These are phyloP conservation scores for Gossypium mustelinum DNA, from an alignment of 345 rosid species.

Conservation along the genomic window DNA sequence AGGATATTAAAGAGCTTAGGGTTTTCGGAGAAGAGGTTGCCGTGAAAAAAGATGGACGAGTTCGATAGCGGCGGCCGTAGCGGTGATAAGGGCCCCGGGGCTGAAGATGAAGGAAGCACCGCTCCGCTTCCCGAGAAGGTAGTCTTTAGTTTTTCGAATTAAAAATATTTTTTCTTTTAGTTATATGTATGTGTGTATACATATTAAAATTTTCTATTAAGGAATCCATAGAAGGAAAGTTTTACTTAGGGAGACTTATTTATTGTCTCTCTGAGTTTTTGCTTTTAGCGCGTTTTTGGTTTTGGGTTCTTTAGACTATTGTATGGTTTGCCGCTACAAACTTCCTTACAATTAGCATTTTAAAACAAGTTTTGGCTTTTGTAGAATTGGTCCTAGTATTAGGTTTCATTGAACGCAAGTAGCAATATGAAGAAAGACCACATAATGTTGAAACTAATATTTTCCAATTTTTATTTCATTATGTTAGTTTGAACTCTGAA, in stretches of 20 bases:
- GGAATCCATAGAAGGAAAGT: neutral
- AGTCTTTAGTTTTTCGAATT: neutral
- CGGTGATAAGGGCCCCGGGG: conserved; percentile 51
- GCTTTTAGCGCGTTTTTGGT: neutral
- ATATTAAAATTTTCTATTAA: neutral
- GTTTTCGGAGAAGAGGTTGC: conserved; percentile 31
- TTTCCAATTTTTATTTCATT: neutral
- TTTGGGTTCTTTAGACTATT: neutral
- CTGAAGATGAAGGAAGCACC: conserved; percentile 83
- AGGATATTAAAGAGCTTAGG: conserved; percentile 18
- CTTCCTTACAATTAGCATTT: neutral
- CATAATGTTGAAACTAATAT: neutral
- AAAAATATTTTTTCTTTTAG: neutral
- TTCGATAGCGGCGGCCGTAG: conserved; percentile 70
- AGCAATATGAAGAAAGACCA: neutral
- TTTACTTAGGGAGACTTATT: neutral
- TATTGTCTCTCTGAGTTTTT: neutral
- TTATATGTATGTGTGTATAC: neutral
- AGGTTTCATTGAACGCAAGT: neutral
- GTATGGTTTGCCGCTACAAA: neutral
- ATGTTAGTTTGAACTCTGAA: neutral
- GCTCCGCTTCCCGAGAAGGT: conserved; percentile 96
- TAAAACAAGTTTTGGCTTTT: neutral
- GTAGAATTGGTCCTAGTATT: neutral
- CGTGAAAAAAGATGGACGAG: conserved; percentile 54